A percentile compares a stretch with the other conserved stretches of the same genome.
Evolutionary conservation across 768 basidiomycete genomes (phyloP).

Genomic region (Tylopilus felleus): DNA sequence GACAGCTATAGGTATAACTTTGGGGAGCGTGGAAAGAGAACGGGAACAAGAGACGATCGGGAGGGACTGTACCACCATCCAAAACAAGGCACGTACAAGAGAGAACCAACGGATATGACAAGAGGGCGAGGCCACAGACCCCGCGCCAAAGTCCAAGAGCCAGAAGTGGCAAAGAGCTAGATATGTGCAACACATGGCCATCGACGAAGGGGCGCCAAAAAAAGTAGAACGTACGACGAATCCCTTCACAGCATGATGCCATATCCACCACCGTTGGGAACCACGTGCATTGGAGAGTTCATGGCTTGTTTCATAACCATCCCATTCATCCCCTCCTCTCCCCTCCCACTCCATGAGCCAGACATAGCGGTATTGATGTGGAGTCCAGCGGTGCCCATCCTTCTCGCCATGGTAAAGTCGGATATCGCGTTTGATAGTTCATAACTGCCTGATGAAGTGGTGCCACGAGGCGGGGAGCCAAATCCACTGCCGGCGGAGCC

Average conservation of each 20-base stretch:
- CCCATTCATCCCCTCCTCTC: conserved; percentile 31
- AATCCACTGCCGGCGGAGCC: conserved; percentile 33
- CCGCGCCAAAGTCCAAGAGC: conserved; percentile 15
- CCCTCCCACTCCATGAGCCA: conserved; percentile 25
- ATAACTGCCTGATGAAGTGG: conserved; percentile 31
- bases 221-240: conserved; percentile 6
- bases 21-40: conserved; percentile 1
- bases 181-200: conserved; percentile 10
- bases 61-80: conserved; percentile 12
- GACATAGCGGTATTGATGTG: conserved; percentile 26
- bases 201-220: background rate
- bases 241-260: conserved; percentile 35
- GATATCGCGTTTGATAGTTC: conserved; percentile 33
- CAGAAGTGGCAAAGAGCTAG: conserved; percentile 7
- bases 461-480: conserved; percentile 29
- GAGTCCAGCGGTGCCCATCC: conserved; percentile 22
- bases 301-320: conserved; percentile 36
- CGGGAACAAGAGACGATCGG: background rate
- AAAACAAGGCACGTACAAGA: conserved; percentile 13
- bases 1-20: conserved; percentile 14
- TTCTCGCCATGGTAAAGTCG: conserved; percentile 26
- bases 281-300: conserved; percentile 37
- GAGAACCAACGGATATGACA: conserved; percentile 15
- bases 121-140: conserved; percentile 9
- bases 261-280: conserved; percentile 38